Evolutionary conservation across 148 eudicot genomes (phyloP).

Genomic region (Heliosperma pusillum): DNA sequence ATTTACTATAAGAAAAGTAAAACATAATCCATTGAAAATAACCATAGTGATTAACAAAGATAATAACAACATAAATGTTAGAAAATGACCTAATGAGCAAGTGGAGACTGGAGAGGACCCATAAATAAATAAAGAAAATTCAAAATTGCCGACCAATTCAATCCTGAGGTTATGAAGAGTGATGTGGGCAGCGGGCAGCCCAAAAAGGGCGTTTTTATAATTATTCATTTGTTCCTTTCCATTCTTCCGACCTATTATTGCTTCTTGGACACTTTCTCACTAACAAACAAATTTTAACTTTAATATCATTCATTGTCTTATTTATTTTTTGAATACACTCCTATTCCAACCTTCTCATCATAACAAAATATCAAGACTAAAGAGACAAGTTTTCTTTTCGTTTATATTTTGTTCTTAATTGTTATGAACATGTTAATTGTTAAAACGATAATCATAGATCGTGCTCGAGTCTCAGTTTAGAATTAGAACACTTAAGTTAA

Average conservation of each 20-base stretch:
- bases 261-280: not conserved
- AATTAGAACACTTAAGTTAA: too few relatives aligned
- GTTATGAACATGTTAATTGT: too few relatives aligned
- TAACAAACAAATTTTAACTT: conserved; percentile 3
- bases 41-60: too few relatives aligned
- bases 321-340: not conserved
- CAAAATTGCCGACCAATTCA: conserved; percentile 6
- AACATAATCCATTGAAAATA: too few relatives aligned
- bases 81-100: not conserved
- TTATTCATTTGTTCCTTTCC: not conserved
- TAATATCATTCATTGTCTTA: not conserved
- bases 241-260: not conserved
- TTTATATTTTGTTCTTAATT: too few relatives aligned
- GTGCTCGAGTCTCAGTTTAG: too few relatives aligned
- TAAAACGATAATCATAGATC: too few relatives aligned
- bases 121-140: too few relatives aligned
- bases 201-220: not conserved
- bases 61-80: not conserved
- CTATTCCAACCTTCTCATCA: not conserved
- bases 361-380: not conserved
- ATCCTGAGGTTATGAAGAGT: not conserved
- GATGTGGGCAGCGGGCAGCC: conserved; percentile 14
- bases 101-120: not conserved
- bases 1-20: too few relatives aligned
- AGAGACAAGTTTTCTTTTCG: too few relatives aligned